phyloP scores from a whole-genome alignment of 805 yeast genomes.

The Limtongia smithiae region DNA sequence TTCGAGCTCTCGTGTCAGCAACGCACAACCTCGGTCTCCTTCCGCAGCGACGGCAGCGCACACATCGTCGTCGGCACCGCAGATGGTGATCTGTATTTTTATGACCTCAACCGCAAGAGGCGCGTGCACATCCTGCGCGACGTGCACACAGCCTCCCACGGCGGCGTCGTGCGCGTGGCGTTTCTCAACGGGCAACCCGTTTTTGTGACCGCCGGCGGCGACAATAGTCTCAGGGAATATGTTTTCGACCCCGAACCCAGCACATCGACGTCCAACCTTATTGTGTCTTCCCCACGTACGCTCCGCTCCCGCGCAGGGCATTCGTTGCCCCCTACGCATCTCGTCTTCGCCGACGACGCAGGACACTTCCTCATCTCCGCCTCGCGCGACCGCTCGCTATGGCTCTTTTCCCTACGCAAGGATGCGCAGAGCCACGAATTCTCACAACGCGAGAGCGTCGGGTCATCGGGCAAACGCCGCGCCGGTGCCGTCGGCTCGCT shows the following conservation, averaged over 20 bases:
- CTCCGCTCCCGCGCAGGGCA: constrained; percentile 97
- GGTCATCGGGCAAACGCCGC: constrained; percentile 41
- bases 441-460: constrained; percentile 58
- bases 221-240: constrained; percentile 66
- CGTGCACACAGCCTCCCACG: constrained; percentile 60
- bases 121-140: constrained; percentile 72
- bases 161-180: constrained; percentile 70
- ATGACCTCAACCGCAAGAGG: constrained; percentile 67
- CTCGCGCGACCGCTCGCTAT: constrained; percentile 77
- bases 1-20: constrained; percentile 45
- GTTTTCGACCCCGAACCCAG: constrained; percentile 91
- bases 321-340: constrained; percentile 76
- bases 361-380: constrained; percentile 85
- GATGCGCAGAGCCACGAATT: constrained; percentile 95
- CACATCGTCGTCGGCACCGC: constrained; percentile 76
- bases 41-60: constrained; percentile 84
- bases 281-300: constrained; percentile 83
- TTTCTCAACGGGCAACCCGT: constrained; percentile 92
- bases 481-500: constrained; percentile 22
- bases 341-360: constrained; percentile 71
- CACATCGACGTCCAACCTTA: constrained; percentile 45
- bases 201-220: constrained; percentile 83
- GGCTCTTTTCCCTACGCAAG: constrained; percentile 90
- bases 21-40: constrained; percentile 59
- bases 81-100: constrained; percentile 80